Evolutionary conservation across 371 early-diverging fungal species (phyloP).

Genomic region (Paraphysoderma sedebokerense): DNA sequence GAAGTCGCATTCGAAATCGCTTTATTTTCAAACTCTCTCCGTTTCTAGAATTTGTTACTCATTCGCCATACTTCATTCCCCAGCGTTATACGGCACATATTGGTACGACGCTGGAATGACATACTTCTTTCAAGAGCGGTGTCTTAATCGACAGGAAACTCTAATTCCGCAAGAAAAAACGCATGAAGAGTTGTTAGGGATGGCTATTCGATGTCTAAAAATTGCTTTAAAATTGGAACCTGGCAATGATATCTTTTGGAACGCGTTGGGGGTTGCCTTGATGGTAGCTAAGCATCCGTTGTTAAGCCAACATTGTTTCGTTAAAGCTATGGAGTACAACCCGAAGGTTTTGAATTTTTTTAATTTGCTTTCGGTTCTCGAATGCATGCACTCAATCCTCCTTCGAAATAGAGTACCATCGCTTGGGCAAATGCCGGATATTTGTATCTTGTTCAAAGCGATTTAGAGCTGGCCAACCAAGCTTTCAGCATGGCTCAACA

Average conservation of each 20-base stretch:
- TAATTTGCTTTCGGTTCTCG: not conserved
- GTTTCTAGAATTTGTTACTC: no score
- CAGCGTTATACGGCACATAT: no score
- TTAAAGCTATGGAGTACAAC: slow-evolving; percentile 55
- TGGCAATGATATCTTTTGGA: slow-evolving; percentile 42
- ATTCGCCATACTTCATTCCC: no score
- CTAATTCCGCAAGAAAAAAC: no score
- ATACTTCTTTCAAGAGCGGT: no score
- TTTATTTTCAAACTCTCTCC: no score
- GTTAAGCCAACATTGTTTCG: slow-evolving; percentile 68
- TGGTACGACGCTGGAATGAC: no score
- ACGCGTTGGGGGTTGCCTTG: slow-evolving; percentile 51
- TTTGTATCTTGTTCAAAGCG: slow-evolving; percentile 51
- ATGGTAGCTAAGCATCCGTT: slow-evolving; percentile 22
- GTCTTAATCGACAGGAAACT: no score
- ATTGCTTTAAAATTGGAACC: slow-evolving; percentile 49
- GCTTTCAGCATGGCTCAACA: slow-evolving; percentile 59
- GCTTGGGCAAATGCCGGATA: slow-evolving; percentile 75
- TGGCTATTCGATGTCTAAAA: slow-evolving; percentile 18
- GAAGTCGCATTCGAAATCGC: no score
- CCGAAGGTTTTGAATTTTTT: slow-evolving; percentile 22
- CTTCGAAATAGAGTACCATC: slow-evolving; percentile 26
- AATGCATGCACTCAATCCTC: not conserved
- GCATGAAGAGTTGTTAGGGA: no score
- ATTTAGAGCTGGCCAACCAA: slow-evolving; percentile 57